Evolutionary conservation across 1,284 basidiomycete genomes (phyloP).

Genomic region (Ganoderma sinense): DNA sequence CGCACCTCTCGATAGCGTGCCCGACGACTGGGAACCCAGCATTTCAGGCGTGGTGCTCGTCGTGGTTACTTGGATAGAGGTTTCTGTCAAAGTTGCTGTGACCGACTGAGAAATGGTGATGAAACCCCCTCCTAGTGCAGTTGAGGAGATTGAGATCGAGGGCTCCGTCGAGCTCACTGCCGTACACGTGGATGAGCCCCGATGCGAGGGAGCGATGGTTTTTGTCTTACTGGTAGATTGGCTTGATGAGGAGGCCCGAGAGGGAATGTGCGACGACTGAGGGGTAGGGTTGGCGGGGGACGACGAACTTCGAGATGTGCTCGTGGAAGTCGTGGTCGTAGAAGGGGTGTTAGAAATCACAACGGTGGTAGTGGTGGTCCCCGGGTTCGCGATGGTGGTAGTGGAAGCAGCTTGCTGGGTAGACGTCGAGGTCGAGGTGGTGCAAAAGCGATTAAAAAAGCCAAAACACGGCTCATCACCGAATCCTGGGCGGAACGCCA

Average conservation of each 20-base stretch:
- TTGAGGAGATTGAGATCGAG: background rate
- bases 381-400: background rate
- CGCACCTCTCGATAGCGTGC: background rate
- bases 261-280: background rate
- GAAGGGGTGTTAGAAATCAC: background rate
- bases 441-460: background rate
- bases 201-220: background rate
- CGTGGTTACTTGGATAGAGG: background rate
- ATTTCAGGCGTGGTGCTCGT: background rate
- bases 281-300: background rate
- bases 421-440: background rate
- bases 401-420: background rate
- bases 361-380: background rate
- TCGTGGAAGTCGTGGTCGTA: background rate
- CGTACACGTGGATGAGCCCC: background rate
- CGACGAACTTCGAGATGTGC: background rate
- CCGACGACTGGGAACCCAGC: background rate
- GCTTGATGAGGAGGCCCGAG: background rate
- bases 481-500: background rate
- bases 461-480: background rate
- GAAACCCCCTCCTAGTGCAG: background rate
- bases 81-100: background rate
- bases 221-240: background rate
- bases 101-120: background rate
- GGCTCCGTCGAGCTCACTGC: background rate